phyloP scores from a whole-genome alignment of 495 filamentous ascomycete species.

The Aspergillus hancockii region DNA sequence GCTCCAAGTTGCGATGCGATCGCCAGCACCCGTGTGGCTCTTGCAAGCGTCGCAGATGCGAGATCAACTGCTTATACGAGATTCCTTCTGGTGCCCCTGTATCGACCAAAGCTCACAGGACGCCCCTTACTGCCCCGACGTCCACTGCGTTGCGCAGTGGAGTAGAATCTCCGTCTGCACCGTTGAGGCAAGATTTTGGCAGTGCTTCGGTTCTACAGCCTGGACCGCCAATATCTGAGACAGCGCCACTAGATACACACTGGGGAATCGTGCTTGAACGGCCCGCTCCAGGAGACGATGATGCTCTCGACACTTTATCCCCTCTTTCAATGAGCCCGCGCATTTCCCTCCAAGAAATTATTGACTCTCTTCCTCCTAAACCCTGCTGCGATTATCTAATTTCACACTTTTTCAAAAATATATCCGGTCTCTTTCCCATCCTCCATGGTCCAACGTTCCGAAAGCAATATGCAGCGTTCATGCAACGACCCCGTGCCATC shows the following conservation, averaged over 20 bases:
- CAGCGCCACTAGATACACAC: not conserved
- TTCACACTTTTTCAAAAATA: conserved; percentile 17
- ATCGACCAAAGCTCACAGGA: not conserved
- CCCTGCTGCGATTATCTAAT: conserved; percentile 22
- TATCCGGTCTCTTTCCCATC: conserved; percentile 22
- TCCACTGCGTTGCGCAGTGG: not conserved
- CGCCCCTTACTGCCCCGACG: not conserved
- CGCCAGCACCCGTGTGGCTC: conserved; percentile 22
- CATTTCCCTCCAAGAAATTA: conserved; percentile 11
- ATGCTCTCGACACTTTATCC: conserved; percentile 2
- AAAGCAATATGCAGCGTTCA: conserved; percentile 20
- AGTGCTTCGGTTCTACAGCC: not conserved
- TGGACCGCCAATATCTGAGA: not conserved
- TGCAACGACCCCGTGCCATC: conserved; percentile 5
- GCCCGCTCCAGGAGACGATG: not conserved
- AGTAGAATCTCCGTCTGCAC: not conserved
- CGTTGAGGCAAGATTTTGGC: not conserved
- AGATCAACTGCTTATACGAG: conserved; percentile 3
- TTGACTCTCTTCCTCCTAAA: conserved; percentile 16
- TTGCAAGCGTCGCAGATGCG: conserved; percentile 16
- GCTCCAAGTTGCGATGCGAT: conserved; percentile 27
- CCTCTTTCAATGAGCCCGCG: conserved; percentile 14
- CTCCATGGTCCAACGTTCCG: conserved; percentile 29
- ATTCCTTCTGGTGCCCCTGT: not conserved
- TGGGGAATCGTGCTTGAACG: no score